Conservation (phyloP, 2,329 filamentous ascomycete genomes). For the Aspergillus intermedius region DNA sequence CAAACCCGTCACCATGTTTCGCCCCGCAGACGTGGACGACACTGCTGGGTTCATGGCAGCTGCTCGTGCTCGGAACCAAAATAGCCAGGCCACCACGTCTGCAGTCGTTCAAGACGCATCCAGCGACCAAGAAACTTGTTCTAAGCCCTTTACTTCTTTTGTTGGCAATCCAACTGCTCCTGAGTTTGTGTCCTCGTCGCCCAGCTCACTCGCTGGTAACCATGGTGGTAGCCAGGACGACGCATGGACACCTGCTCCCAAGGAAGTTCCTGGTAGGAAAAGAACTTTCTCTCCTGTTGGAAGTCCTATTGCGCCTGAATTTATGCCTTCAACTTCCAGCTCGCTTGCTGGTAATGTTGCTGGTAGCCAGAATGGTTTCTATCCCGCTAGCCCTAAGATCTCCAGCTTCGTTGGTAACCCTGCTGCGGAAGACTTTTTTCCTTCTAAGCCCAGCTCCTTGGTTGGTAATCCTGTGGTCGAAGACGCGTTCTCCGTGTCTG, state of each 20-base stretch:
- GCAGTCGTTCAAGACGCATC: conserved; percentile 2
- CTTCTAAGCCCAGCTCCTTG: background rate
- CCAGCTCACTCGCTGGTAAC: background rate
- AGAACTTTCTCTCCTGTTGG: conserved; percentile 2
- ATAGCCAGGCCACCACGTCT: background rate
- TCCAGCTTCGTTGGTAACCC: background rate
- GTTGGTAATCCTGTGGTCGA: background rate
- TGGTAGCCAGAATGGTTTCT: background rate
- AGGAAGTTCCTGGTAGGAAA: background rate
- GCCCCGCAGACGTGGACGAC: conserved; percentile 18
- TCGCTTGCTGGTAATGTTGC: background rate
- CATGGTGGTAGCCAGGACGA: background rate
- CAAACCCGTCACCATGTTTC: background rate
- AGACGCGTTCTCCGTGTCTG: background rate
- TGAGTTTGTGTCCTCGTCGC: conserved; percentile 10
- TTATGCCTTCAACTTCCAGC: conserved; percentile 5
- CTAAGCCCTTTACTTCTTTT: conserved; percentile 1
- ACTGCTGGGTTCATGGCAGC: conserved; percentile 23
- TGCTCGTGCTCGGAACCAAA: conserved; percentile 12
- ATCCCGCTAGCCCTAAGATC: background rate
- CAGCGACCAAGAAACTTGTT: conserved; percentile 1
- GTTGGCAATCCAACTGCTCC: conserved; percentile 16
- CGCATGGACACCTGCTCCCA: background rate
- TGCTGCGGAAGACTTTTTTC: background rate
- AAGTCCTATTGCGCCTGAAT: conserved; percentile 19